phyloP scores from a whole-genome alignment of 805 yeast genomes.

The Barnettozyma californica region DNA sequence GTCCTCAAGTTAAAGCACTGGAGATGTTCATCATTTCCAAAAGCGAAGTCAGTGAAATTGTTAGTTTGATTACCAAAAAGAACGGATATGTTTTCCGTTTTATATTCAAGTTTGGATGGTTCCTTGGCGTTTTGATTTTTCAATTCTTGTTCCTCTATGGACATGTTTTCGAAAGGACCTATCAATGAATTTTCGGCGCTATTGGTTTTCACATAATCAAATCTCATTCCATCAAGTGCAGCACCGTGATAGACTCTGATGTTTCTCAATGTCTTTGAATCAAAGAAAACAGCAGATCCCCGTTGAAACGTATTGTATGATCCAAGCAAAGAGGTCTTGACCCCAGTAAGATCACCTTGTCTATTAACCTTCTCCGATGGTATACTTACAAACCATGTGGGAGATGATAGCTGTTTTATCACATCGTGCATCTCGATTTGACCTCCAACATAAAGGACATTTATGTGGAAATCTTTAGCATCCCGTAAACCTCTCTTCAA shows the following conservation, averaged over 20 bases:
- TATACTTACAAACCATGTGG: conserved; percentile 12
- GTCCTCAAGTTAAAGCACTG: conserved; percentile 57
- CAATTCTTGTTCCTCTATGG: conserved; percentile 3
- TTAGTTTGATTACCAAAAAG: conserved; percentile 49
- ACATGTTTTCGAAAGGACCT: conserved; percentile 15
- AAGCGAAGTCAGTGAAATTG: conserved; percentile 48
- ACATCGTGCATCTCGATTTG: conserved; percentile 49
- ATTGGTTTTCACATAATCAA: conserved; percentile 24
- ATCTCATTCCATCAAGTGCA: conserved; percentile 78
- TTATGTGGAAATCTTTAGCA: conserved; percentile 36
- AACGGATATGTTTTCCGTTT: conserved; percentile 7
- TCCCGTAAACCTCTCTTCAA: conserved; percentile 34
- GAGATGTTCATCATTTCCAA: conserved; percentile 56
- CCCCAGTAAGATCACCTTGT: conserved; percentile 33
- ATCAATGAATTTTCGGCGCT: conserved; percentile 24
- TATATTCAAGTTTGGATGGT: background rate
- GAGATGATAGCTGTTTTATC: conserved; percentile 28
- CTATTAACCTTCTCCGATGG: conserved; percentile 28
- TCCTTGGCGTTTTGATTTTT: background rate
- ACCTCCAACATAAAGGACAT: conserved; percentile 53
- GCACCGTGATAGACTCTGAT: conserved; percentile 67
- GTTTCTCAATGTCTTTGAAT: conserved; percentile 36
- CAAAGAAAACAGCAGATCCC: conserved; percentile 29
- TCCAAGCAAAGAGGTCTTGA: conserved; percentile 34
- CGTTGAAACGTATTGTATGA: conserved; percentile 9